Evolutionary conservation across 176 grass and related monocot species (phyloP), one percentile per base, ranked within the genome.

Genomic region (Areca catechu): DNA sequence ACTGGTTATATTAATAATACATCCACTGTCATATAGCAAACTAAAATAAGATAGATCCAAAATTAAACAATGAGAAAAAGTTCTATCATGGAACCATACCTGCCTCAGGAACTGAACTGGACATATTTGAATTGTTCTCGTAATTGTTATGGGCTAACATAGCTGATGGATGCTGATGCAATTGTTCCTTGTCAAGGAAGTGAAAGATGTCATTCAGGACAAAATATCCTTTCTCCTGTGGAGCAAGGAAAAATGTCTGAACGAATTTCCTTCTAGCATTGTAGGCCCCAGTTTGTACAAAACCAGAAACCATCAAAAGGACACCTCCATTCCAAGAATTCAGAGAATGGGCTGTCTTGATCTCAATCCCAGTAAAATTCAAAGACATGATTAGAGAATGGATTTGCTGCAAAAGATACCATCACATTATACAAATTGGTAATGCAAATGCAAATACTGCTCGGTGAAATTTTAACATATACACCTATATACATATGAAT

Each of bases 201-300:
- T 98, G 88, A 56, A 92, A 88, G 65, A 92, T 85, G 80, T 98
- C 94, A 49, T 85, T 98, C 51, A 98, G 87, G 57, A 98, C 84
- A 85, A 89, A 98, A 68, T 85, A 98, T 22, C 94, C 94, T 68
- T 98, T 92, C 73, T 98, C 93, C 61, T 98, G 94, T 0, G 94
- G 94, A 1, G 94, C 94, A 68, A 98, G 79, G 67, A 98, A 92
- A 62, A 98, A 93, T 49, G 60, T 98, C 64, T 98, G 94, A 48
- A 98, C 69, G 61, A 98, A 98, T 51, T 90, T 78, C 69, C 84
- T 90, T 66, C 83, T 77, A 50, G 76, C 50, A 63, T 4, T 76
- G 58, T 88, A 92, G 29, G 89, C 94, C 60, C 78, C 82, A 37
- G 77, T 74, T 54, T 93, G 94, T 60, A 89, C 87, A 3, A 89